Conservation (phyloP, 1,284 basidiomycete genomes). For the Mycosarcoma mackinlayi region DNA sequence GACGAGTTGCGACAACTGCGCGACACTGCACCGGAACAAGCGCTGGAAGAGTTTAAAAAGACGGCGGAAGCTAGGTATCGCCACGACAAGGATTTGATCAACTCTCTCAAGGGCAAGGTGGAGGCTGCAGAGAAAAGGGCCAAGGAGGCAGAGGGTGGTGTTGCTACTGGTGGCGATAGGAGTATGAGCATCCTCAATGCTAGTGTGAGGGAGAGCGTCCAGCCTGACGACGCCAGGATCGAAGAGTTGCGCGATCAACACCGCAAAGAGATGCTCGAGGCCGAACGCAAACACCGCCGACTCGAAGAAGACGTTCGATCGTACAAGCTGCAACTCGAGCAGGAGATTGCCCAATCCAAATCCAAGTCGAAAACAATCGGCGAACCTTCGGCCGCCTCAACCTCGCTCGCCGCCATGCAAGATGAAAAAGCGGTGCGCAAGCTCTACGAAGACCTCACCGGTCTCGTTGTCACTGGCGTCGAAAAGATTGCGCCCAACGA, state of each 20-base stretch:
- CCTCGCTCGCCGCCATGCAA: conserved; percentile 28
- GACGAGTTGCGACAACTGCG: conserved; percentile 61
- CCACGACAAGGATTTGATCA: conserved; percentile 44
- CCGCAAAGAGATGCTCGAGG: conserved; percentile 33
- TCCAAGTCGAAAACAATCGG: neutral
- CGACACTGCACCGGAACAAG: conserved; percentile 52
- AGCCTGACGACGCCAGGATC: conserved; percentile 19
- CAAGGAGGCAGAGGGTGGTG: conserved; percentile 20
- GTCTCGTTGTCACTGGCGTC: conserved; percentile 57
- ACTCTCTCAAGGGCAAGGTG: conserved; percentile 45
- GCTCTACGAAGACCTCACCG: conserved; percentile 67
- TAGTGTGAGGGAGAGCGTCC: conserved; percentile 33
- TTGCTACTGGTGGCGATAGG: conserved; percentile 13
- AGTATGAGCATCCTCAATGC: conserved; percentile 43
- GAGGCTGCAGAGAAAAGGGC: conserved; percentile 47
- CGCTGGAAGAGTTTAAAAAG: conserved; percentile 55
- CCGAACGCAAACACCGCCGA: conserved; percentile 10
- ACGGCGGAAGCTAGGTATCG: conserved; percentile 54
- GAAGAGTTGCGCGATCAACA: conserved; percentile 42
- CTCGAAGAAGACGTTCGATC: conserved; percentile 42
- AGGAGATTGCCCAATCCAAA: conserved; percentile 46
- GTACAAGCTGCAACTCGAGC: conserved; percentile 49
- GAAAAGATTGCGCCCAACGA: conserved; percentile 29
- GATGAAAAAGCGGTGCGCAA: conserved; percentile 61
- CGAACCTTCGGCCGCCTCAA: conserved; percentile 10